phyloP scores from a whole-genome alignment of 331 rosid genomes.

The Pyrus hybrid region DNA sequence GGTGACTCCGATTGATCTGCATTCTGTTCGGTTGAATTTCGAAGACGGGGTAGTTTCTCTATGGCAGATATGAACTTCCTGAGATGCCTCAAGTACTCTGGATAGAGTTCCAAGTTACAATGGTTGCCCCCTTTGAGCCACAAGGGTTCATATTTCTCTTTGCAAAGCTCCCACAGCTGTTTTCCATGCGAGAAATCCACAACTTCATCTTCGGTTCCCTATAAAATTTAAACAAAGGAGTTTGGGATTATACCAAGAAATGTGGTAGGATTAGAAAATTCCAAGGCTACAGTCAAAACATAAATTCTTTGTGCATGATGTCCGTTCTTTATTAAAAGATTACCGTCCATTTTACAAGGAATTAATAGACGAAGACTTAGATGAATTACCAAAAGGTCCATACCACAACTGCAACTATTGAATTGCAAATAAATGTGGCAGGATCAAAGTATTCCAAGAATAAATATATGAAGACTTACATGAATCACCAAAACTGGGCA shows the following conservation, averaged over 20 bases:
- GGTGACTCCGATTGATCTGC: conserved; percentile 19
- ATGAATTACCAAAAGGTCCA: too few relatives aligned
- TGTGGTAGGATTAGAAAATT: too few relatives aligned
- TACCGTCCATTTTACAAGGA: neutral
- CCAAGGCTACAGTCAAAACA: too few relatives aligned
- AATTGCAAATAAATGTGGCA: too few relatives aligned
- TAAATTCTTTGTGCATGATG: too few relatives aligned
- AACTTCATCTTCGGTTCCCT: conserved; percentile 74
- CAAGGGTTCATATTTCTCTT: conserved; percentile 60
- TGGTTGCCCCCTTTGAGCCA: conserved; percentile 67
- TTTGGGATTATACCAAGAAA: too few relatives aligned
- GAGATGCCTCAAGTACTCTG: conserved; percentile 58
- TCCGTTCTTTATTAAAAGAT: too few relatives aligned
- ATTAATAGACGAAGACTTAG: neutral
- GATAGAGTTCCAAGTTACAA: conserved; percentile 55
- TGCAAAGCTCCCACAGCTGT: conserved; percentile 66
- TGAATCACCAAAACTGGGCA: conserved; percentile 63
- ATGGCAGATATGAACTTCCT: conserved; percentile 47
- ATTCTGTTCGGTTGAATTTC: neutral
- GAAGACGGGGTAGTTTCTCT: conserved; percentile 31
- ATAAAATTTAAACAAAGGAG: neutral
- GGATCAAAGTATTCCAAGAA: too few relatives aligned
- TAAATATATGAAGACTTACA: conserved; percentile 1
- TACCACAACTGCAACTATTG: too few relatives aligned
- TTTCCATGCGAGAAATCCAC: conserved; percentile 68